A percentile compares a stretch with the other conserved stretches of the same genome.
phyloP scores from a whole-genome alignment of 83 land plant species.

The Larix sibirica region DNA sequence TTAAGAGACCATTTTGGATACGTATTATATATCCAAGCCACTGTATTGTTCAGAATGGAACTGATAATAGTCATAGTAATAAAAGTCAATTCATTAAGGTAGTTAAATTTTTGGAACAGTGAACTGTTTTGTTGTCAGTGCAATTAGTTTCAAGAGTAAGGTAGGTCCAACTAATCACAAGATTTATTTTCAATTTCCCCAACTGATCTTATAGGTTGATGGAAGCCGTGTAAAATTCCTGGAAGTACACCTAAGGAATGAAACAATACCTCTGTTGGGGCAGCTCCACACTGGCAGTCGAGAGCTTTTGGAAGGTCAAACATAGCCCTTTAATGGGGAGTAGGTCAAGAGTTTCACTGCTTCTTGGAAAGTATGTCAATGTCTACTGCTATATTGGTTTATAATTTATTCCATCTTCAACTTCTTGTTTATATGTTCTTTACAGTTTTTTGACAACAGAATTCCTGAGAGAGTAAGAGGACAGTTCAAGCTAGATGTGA shows the following conservation, averaged over 20 bases:
- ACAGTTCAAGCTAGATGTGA: background rate
- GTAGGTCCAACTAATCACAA: too few species aligned
- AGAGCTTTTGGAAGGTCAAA: background rate
- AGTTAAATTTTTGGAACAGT: too few species aligned
- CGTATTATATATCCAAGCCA: too few species aligned
- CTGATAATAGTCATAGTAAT: too few species aligned
- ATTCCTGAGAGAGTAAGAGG: background rate
- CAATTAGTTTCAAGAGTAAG: too few species aligned
- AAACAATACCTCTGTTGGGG: background rate
- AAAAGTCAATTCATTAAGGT: too few species aligned
- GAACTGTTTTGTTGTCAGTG: too few species aligned
- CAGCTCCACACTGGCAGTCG: background rate
- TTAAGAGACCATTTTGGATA: too few species aligned
- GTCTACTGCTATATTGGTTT: background rate
- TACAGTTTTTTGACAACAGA: background rate
- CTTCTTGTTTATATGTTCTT: slow-evolving; percentile 7
- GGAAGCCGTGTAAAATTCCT: too few species aligned
- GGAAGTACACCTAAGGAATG: background rate
- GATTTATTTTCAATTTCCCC: too few species aligned
- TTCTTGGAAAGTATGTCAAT: background rate
- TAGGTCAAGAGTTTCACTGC: background rate
- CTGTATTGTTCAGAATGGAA: too few species aligned
- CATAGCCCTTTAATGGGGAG: background rate
- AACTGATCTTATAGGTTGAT: too few species aligned
- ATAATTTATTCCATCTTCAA: background rate